Evolutionary conservation across 2,329 filamentous ascomycete genomes (phyloP), one percentile per base, ranked within the genome.

Genomic region (Botrytis sinoallii): DNA sequence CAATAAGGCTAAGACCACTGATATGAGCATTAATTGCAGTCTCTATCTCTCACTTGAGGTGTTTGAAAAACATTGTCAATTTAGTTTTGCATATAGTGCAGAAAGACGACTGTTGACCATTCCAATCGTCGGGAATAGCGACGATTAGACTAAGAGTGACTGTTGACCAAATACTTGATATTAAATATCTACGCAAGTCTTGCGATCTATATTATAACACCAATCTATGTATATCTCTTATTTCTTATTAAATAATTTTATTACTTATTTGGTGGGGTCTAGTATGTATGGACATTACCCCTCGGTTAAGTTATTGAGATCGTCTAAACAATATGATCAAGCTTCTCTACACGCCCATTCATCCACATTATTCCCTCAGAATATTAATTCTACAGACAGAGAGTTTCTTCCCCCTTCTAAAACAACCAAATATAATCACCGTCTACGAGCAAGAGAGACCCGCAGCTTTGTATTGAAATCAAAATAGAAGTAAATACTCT

Each of bases 341-440:
- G 12, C 32, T 5, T 0, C 32, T 25, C 1, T 25, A 38, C 35
- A 61, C 8, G 7, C 12, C 25, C 5, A 6, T 38, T 22, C 4
- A 60, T 60, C 1, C 1, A 42, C 40, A 42, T 16, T 4, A 16
- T 38, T 38, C 35, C 35, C 35, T 38, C 18, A 9, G 0, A 35
- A 20, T 59, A 59, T 22, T 3, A 18, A 7, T 20, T 20, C 42
- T 44, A 20, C 7, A 44, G 16, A 48, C 46, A 10, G 3, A 25
- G 22, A 48, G 46, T 7, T 3, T n/a, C 25, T 14, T 5, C n/a
- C n/a, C 10, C 12, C 1, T 7, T n/a, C 12, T 0, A 1, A 14
- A 14, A 16, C 12, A n/a, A 48, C 8, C 9, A 48, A 14, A 25
- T 25, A 12, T 48, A 25, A 10, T 25, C 46, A 48, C 46, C 6